Percentiles rank a stretch among this genome's conserved stretches.
Conservation (phyloP, 2,329 filamentous ascomycete species). For the Ceratocystis eucalypticola region DNA sequence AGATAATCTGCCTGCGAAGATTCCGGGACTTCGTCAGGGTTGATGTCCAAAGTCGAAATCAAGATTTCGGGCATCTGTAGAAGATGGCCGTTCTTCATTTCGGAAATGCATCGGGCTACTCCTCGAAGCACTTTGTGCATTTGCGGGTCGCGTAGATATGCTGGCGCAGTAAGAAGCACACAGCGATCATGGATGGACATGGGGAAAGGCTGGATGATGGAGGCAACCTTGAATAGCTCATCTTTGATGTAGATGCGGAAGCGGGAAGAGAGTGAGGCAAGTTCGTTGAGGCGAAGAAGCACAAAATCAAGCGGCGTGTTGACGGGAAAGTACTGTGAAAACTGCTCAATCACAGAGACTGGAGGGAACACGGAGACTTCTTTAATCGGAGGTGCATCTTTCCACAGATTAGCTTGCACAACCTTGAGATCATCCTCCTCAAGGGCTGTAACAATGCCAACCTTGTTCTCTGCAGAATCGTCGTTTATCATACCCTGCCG, state of each 20-base stretch:
- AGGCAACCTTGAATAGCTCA: conserved; percentile 53
- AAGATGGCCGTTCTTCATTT: conserved; percentile 52
- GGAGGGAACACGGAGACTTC: conserved; percentile 66
- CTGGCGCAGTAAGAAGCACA: conserved; percentile 49
- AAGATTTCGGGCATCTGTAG: conserved; percentile 57
- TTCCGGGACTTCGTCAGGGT: conserved; percentile 29
- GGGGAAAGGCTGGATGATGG: conserved; percentile 57
- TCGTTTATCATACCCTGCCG: conserved; percentile 33
- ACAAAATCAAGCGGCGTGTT: conserved; percentile 74
- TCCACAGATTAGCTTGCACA: conserved; percentile 49
- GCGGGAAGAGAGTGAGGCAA: conserved; percentile 46
- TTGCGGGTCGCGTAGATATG: conserved; percentile 38
- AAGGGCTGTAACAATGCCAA: conserved; percentile 69
- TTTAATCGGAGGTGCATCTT: conserved; percentile 50
- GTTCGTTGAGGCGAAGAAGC: conserved; percentile 57
- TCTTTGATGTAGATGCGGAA: conserved; percentile 52
- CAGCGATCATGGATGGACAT: conserved; percentile 57
- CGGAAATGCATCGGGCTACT: conserved; percentile 56
- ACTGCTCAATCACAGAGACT: conserved; percentile 54
- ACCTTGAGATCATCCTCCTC: conserved; percentile 52
- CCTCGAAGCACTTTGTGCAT: conserved; percentile 42
- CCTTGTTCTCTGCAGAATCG: conserved; percentile 27
- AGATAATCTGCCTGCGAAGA: conserved; percentile 43
- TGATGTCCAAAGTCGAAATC: conserved; percentile 60
- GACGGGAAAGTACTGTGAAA: conserved; percentile 68